Conservation (phyloP, 1,284 basidiomycete genomes). For the Hemileia vastatrix region DNA sequence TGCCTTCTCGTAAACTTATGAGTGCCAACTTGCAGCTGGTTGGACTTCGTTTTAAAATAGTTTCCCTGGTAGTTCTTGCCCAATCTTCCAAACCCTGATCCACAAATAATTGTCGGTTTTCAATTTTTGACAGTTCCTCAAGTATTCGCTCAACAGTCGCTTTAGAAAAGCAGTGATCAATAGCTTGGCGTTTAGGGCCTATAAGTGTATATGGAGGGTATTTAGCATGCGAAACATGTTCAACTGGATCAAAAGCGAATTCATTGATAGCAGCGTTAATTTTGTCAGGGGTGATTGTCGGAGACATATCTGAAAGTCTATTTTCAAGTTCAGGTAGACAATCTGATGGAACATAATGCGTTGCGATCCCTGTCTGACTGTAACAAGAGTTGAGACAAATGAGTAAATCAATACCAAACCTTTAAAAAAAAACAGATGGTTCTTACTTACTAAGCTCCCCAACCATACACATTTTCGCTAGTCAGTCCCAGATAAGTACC, state of each 20-base stretch:
- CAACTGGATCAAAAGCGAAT: slow-evolving; percentile 50
- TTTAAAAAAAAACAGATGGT: slow-evolving; percentile 19
- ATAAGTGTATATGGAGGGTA: slow-evolving; percentile 46
- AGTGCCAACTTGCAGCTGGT: slow-evolving; percentile 81
- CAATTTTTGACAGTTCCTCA: slow-evolving; percentile 51
- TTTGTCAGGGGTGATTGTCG: slow-evolving; percentile 45
- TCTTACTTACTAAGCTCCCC: slow-evolving; percentile 66
- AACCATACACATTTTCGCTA: slow-evolving; percentile 60
- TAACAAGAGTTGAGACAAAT: not conserved
- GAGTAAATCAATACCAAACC: not conserved
- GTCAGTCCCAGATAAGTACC: slow-evolving; percentile 93
- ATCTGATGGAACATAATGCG: slow-evolving; percentile 72
- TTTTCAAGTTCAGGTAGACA: slow-evolving; percentile 57
- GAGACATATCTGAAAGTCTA: slow-evolving; percentile 45
- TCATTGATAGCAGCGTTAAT: slow-evolving; percentile 60
- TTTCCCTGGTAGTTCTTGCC: slow-evolving; percentile 60
- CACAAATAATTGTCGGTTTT: slow-evolving; percentile 44
- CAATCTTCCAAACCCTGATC: slow-evolving; percentile 54
- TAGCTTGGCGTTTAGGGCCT: slow-evolving; percentile 58
- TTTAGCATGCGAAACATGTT: slow-evolving; percentile 16
- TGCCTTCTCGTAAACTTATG: slow-evolving; percentile 62
- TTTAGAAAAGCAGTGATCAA: slow-evolving; percentile 68
- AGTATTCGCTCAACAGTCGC: slow-evolving; percentile 62
- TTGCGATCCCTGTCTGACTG: slow-evolving; percentile 80
- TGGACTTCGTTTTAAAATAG: slow-evolving; percentile 64